Evolutionary conservation across 805 yeast species (phyloP), one percentile per base, ranked within the genome.

Genomic region (Candida broadrunensis): DNA sequence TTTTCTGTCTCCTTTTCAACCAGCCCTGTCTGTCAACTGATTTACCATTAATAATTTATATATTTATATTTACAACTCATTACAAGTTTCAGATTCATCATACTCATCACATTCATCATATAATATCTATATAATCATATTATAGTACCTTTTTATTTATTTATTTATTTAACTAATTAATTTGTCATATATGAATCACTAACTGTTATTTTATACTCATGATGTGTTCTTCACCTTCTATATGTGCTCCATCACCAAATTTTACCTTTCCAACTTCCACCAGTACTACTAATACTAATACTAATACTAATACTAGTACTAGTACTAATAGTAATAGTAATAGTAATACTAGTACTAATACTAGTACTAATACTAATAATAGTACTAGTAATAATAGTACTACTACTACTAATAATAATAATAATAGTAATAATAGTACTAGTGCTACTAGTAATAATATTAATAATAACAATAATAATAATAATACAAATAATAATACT

Each of bases 171-270:
- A n/a, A n/a, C n/a, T n/a, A n/a, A n/a, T n/a, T n/a, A n/a, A n/a
- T n/a, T n/a, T n/a, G n/a, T n/a, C n/a, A n/a, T n/a, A n/a, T n/a
- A n/a, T n/a, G n/a, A n/a, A n/a, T n/a, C n/a, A n/a, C n/a, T n/a
- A n/a, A n/a, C n/a, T n/a, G n/a, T n/a, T n/a, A n/a, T n/a, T n/a
- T n/a, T n/a, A n/a, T n/a, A 21, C 24, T 21, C 24, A 21, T 21
- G 24, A 46, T 43, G 54, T 43, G 51, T 33, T 47, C 54, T 4
- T 46, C 54, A 7, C 57, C 58, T 8, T 41, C 54, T 12, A 43
- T 51, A 35, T 48, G 55, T 37, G 54, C 56, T 5, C 49, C 56
- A n/a, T 51, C 56, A 12, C 58, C 58, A 5, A 50, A 50, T 47
- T 54, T 47, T 26, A 48, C 50, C 5, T 54, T 54, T 39, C 58